Percentiles rank a stretch among this genome's conserved stretches.
Conservation (phyloP, 495 filamentous ascomycete species). For the Hypoxylon cercidicola region DNA sequence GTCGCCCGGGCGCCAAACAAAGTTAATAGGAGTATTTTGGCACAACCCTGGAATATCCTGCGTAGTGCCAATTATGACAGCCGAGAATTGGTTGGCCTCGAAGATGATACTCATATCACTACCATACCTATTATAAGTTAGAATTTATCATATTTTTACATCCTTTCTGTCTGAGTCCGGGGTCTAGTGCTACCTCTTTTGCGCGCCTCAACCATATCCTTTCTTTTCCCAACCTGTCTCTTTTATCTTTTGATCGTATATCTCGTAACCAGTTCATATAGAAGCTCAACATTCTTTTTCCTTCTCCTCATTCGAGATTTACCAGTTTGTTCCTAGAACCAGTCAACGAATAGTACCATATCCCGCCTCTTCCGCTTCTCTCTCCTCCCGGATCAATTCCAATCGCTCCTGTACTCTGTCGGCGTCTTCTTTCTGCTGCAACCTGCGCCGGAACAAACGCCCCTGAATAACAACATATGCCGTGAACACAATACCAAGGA, state of each 20-base stretch:
- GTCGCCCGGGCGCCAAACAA: too few species aligned
- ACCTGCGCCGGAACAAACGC: conserved; percentile 20
- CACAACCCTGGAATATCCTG: background rate
- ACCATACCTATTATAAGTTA: conserved; percentile 2
- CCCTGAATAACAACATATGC: conserved; percentile 33
- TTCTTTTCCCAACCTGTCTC: background rate
- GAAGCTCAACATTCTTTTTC: background rate
- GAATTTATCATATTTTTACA: too few species aligned
- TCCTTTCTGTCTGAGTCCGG: background rate
- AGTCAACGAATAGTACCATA: conserved; percentile 21
- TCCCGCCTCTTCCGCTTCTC: conserved; percentile 23
- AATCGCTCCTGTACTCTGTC: conserved; percentile 28
- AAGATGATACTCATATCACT: conserved; percentile 1
- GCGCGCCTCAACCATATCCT: background rate
- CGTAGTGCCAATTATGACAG: background rate
- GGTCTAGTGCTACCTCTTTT: background rate
- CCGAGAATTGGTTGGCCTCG: background rate
- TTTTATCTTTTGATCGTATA: background rate
- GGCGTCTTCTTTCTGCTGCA: conserved; percentile 12
- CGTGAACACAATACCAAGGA: conserved; percentile 35
- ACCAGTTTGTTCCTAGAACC: background rate
- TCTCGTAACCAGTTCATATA: background rate
- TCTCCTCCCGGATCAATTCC: conserved; percentile 35
- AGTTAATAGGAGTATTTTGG: background rate
- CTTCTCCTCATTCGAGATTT: background rate